A percentile compares a stretch with the other conserved stretches of the same genome.
These are phyloP conservation scores for Ganoderma resinaceum DNA, from an alignment of 1,284 basidiomycete genomes.

Conservation along the genomic window DNA sequence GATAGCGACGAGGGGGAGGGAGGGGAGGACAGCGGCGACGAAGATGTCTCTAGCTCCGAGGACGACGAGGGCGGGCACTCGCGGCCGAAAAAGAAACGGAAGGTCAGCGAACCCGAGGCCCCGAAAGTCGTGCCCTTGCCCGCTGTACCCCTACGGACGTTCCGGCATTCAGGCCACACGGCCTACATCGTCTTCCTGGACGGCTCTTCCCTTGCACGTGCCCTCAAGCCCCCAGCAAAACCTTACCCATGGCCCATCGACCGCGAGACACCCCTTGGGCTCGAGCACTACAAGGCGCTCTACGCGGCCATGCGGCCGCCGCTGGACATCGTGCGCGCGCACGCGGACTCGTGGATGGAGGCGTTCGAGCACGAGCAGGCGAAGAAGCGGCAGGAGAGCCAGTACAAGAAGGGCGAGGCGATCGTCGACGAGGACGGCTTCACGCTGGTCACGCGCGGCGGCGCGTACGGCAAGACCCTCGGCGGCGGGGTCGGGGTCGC, in stretches of 20 bases:
- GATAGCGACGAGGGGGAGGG: slow-evolving; percentile 43
- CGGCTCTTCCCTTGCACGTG: slow-evolving; percentile 69
- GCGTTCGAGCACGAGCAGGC: slow-evolving; percentile 77
- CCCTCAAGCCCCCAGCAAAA: slow-evolving; percentile 54
- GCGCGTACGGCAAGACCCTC: slow-evolving; percentile 85
- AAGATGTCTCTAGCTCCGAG: slow-evolving; percentile 38
- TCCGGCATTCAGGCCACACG: slow-evolving; percentile 68
- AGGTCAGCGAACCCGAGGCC: slow-evolving; percentile 40
- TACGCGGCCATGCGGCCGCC: slow-evolving; percentile 76
- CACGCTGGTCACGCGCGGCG: slow-evolving; percentile 87
- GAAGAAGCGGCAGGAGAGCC: slow-evolving; percentile 67
- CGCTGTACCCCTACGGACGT: slow-evolving; percentile 54
- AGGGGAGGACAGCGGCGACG: slow-evolving; percentile 44
- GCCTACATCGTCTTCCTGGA: slow-evolving; percentile 86
- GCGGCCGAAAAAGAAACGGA: slow-evolving; percentile 56
- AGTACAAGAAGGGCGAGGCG: slow-evolving; percentile 81
- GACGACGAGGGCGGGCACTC: slow-evolving; percentile 41
- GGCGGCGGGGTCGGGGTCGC: slow-evolving; percentile 84
- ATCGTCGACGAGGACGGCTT: slow-evolving; percentile 94
- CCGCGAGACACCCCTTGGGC: slow-evolving; percentile 63
- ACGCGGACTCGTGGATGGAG: slow-evolving; percentile 80
- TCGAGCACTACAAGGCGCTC: slow-evolving; percentile 71
- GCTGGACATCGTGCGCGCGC: slow-evolving; percentile 71
- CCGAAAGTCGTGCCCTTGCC: slow-evolving; percentile 68
- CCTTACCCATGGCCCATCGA: slow-evolving; percentile 67